Base-by-base conservation (phyloP, 2,329 filamentous ascomycete genomes). In the Colletotrichum tropicicola region DNA sequence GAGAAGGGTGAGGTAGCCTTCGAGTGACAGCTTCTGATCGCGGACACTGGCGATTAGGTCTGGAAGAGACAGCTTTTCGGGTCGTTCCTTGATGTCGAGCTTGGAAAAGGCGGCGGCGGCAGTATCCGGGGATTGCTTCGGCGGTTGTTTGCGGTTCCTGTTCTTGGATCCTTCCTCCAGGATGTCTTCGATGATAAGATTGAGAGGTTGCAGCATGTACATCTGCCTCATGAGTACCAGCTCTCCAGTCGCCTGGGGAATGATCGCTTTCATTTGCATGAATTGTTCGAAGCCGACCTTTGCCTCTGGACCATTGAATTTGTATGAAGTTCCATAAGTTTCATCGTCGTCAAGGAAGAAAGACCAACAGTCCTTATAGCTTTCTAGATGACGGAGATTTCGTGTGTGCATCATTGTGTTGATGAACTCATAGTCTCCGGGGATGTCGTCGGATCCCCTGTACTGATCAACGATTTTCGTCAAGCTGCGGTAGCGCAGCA, bases 131-230 rank as follows among this genome's bases (percentile, higher is more conserved):
- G 72, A 49, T 41, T 75, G 78, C 53, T 78, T 77, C 1, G 17
- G 25, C 7, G 7, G 17, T n/a, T 35, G 4, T 71, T 64, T 69
- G 25, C 68, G 57, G 12, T 59, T 66, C 25, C 74, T 73, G 2
- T 69, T 72, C 3, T 70, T 70, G 0, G 79, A 80, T 4, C 75
- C 78, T 37, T 71, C 64, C 0, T 81, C 74, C 1, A 85, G 71
- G 28, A 85, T 79, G 39, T 80, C 75, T 1, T 80, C 78, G 5
- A 84, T 70, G 1, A 82, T 68, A n/a, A 80, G 73, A 59, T 78
- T 80, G 28, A 84, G 77, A 6, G 15, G 10, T 49, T 79, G 76
- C 0, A 83, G 41, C 0, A 82, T 53, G 4, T 66, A 70, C 1
- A 68, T 41, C 59, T 84, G 82, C 64, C 82, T 75, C 39, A 68